Percentiles rank a stretch among this genome's conserved stretches.
phyloP scores from a whole-genome alignment of 306 rosid genomes.

The Dryas drummondii region DNA sequence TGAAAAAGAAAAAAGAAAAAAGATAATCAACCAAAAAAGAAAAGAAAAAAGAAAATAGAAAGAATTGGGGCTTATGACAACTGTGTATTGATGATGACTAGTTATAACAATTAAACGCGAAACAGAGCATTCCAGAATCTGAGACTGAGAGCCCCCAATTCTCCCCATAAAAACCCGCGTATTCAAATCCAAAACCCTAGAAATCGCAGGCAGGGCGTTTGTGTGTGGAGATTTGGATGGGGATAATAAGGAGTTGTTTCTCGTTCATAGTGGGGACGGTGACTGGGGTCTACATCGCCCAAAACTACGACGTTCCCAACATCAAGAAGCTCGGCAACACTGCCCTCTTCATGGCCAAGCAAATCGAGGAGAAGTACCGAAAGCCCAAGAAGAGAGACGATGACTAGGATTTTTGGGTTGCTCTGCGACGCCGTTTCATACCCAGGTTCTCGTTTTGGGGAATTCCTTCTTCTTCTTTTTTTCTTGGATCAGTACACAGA shows the following conservation, averaged over 20 bases:
- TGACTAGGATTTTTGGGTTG: conserved; percentile 23
- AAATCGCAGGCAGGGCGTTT: background rate
- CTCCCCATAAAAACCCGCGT: background rate
- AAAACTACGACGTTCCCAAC: conserved; percentile 71
- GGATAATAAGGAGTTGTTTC: conserved; percentile 71
- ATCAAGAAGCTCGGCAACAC: conserved; percentile 53
- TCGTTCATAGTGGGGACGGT: conserved; percentile 63
- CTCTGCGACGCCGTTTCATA: background rate
- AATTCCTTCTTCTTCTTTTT: background rate
- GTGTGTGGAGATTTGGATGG: conserved; percentile 41
- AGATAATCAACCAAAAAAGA: no score
- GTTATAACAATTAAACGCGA: background rate
- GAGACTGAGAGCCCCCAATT: background rate
- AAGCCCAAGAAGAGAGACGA: conserved; percentile 49
- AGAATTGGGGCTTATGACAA: background rate
- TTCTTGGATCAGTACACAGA: background rate
- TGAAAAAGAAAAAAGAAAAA: no score
- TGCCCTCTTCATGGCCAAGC: conserved; percentile 41
- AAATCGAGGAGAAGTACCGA: conserved; percentile 56
- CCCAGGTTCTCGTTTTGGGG: conserved; percentile 33
- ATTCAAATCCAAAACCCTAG: conserved; percentile 19
- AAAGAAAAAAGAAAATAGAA: background rate
- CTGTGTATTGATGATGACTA: background rate
- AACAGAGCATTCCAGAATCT: background rate
- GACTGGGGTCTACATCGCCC: conserved; percentile 66